phyloP scores from a whole-genome alignment of 2,329 filamentous ascomycete genomes.

The Phaeoacremonium minimum region DNA sequence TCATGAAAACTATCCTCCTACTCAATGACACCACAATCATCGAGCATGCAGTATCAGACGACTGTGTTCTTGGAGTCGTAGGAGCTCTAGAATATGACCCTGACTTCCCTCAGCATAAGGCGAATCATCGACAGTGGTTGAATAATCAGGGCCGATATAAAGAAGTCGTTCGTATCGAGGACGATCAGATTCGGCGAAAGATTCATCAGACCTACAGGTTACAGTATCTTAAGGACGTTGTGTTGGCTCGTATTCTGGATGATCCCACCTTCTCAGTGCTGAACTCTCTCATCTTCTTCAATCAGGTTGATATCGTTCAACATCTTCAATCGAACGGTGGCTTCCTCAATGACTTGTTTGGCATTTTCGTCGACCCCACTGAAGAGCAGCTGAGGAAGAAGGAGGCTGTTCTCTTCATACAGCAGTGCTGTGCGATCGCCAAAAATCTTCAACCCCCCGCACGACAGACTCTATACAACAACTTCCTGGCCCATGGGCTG shows the following conservation, averaged over 20 bases:
- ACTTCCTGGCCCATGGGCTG: conserved; percentile 83
- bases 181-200: conserved; percentile 75
- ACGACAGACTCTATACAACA: conserved; percentile 78
- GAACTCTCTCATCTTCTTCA: conserved; percentile 97
- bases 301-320: conserved; percentile 96
- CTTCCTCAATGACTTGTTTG: conserved; percentile 83
- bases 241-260: conserved; percentile 90
- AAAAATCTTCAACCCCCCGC: conserved; percentile 88
- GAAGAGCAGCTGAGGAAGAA: conserved; percentile 72
- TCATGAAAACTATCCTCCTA: conserved; percentile 94
- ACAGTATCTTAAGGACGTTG: conserved; percentile 97
- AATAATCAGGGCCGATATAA: conserved; percentile 87
- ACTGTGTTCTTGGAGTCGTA: conserved; percentile 85
- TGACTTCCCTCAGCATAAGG: conserved; percentile 95
- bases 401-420: conserved; percentile 92
- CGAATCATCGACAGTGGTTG: conserved; percentile 92
- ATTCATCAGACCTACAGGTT: conserved; percentile 95
- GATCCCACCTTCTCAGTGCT: conserved; percentile 97
- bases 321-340: conserved; percentile 78
- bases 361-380: conserved; percentile 69
- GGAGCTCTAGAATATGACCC: conserved; percentile 97
- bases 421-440: conserved; percentile 90
- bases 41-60: conserved; percentile 86
- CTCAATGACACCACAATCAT: conserved; percentile 95
- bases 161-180: conserved; percentile 90